Evolutionary conservation across 2,329 filamentous ascomycete species (phyloP), one percentile per base, ranked within the genome.

Genomic region (Didymella keratinophila): DNA sequence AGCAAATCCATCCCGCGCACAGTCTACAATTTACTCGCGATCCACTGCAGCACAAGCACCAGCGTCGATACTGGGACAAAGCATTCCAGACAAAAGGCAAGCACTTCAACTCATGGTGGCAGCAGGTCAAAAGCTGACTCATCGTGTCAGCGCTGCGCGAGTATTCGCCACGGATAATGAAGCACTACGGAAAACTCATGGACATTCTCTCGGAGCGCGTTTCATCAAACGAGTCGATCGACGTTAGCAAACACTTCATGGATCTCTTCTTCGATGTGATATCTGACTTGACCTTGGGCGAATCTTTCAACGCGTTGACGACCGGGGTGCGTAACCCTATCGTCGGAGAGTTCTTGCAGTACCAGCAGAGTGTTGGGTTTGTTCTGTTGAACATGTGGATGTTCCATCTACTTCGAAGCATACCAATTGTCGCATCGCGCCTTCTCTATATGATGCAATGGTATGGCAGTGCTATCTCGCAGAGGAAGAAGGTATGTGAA

Each of bases 11-110:
- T 18, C 62, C 60, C n/a, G 54, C 65, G 2, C 41, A 52, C 12
- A 67, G 49, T 18, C 52, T 74, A 14, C 68, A 72, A 14, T 55
- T 67, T 30, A 71, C 56, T 20, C 65, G 72, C 11, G 57, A 72
- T 43, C 39, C 48, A 20, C n/a, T 41, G 2, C 63, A 60, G 42
- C 71, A 74, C 44, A 63, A 59, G 23, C 20, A 60, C 25, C 60
- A 66, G 20, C 69, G 72, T 28, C 57, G 54, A n/a, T 55, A 65
- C 21, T 74, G 71, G 71, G 71, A 73, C 44, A 65, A 62, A 16
- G 68, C 60, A 2, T 73, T 76, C 18, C 65, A 61, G 11, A 59
- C 56, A 4, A 67, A 60, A 46, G 71, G 64, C 62, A 23, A 18
- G 63, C 16, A 56, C 16, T 52, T 27, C 8, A 25, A 2, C 4